Percentiles rank a stretch among this genome's conserved stretches.
phyloP scores from a whole-genome alignment of 176 grass and related monocot species.

The Lolium perenne region DNA sequence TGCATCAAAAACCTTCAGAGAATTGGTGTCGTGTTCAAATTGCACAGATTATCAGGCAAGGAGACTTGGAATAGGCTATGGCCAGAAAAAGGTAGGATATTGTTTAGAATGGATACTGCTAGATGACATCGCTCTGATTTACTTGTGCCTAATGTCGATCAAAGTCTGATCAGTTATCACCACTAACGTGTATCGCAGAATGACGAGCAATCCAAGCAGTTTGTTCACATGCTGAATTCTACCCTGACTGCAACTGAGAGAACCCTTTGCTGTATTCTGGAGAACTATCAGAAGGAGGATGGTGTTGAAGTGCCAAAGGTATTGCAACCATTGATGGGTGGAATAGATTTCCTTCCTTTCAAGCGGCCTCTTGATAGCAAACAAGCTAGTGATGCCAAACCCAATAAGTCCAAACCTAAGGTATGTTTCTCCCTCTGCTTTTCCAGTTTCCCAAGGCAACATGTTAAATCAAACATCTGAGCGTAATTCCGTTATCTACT shows the following conservation, averaged over 20 bases:
- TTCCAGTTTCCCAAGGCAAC: neutral
- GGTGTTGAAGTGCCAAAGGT: slow-evolving; percentile 81
- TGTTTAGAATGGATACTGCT: slow-evolving; percentile 9
- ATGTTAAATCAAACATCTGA: neutral
- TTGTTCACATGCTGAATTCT: slow-evolving; percentile 93
- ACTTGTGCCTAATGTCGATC: neutral
- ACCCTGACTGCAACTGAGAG: slow-evolving; percentile 96
- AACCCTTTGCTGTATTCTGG: slow-evolving; percentile 84
- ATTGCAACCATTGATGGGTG: slow-evolving; percentile 72
- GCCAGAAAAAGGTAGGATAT: slow-evolving; percentile 87
- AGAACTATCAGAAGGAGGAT: slow-evolving; percentile 76
- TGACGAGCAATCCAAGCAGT: slow-evolving; percentile 96
- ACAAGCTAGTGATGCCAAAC: slow-evolving; percentile 58
- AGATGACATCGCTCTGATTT: neutral
- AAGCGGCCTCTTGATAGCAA: slow-evolving; percentile 63
- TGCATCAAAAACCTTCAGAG: slow-evolving; percentile 89
- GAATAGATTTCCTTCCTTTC: slow-evolving; percentile 75
- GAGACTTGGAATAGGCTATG: slow-evolving; percentile 86
- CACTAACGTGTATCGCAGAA: slow-evolving; percentile 50
- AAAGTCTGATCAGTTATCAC: neutral
- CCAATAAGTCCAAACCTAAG: slow-evolving; percentile 75
- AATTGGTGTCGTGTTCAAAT: slow-evolving; percentile 95
- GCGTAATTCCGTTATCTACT: neutral
- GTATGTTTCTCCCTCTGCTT: slow-evolving; percentile 7
- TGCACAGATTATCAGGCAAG: slow-evolving; percentile 96